Conservation (phyloP, 1,284 basidiomycete genomes). For the Coniferiporia sulphurascens region DNA sequence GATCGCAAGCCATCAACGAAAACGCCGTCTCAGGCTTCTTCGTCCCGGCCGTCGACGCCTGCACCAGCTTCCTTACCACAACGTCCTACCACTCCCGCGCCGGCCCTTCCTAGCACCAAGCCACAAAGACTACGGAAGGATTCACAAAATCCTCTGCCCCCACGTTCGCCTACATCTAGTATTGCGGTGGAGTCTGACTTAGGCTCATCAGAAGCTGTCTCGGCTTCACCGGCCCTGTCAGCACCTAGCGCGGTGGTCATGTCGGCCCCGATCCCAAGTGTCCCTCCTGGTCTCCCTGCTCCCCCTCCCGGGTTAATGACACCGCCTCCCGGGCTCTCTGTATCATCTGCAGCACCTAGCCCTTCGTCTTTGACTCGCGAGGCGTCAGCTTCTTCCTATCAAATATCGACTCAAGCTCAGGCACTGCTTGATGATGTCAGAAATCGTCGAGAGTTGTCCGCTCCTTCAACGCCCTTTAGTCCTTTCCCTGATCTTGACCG, state of each 20-base stretch:
- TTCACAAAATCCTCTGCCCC: slow-evolving; percentile 38
- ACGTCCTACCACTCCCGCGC: slow-evolving; percentile 43
- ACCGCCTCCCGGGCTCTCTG: slow-evolving; percentile 43
- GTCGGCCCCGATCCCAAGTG: slow-evolving; percentile 38
- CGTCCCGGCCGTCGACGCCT: slow-evolving; percentile 62
- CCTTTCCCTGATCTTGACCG: slow-evolving; percentile 91
- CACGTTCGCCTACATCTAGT: slow-evolving; percentile 47
- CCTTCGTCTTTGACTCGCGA: slow-evolving; percentile 52
- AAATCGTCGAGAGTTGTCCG: slow-evolving; percentile 60
- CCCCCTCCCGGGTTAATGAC: slow-evolving; percentile 58
- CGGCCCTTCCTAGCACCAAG: slow-evolving; percentile 1
- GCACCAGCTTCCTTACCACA: slow-evolving; percentile 34
- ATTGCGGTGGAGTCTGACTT: slow-evolving; percentile 35
- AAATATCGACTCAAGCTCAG: slow-evolving; percentile 81
- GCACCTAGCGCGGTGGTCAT: slow-evolving; percentile 26
- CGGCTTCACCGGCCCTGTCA: slow-evolving; percentile 23
- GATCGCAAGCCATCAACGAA: slow-evolving; percentile 41
- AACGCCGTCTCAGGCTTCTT: slow-evolving; percentile 47
- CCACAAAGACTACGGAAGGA: slow-evolving; percentile 35
- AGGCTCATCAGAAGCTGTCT: slow-evolving; percentile 27
- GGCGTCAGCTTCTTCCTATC: slow-evolving; percentile 65
- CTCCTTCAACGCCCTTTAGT: slow-evolving; percentile 45
- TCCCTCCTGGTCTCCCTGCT: slow-evolving; percentile 51
- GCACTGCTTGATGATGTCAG: slow-evolving; percentile 82
- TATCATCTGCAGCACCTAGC: slow-evolving; percentile 18